Evolutionary conservation across 768 basidiomycete genomes (phyloP).

Genomic region (Lanmaoa pseudosensibilis): DNA sequence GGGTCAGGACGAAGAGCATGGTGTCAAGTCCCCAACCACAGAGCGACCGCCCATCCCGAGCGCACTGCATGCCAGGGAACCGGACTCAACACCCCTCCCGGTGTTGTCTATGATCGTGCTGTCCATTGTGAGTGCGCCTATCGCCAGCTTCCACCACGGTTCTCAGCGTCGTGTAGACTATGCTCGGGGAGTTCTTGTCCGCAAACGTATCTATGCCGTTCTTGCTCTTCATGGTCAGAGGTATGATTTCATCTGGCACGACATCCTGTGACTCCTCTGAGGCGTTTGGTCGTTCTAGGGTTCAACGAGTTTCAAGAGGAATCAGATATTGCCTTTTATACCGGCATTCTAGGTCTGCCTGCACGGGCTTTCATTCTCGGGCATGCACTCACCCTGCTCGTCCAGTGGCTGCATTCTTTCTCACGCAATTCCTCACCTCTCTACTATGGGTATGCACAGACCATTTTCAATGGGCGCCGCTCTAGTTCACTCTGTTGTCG

Average conservation of each 20-base stretch:
- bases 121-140: constrained; percentile 67
- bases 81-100: constrained; percentile 79
- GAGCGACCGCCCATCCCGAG: constrained; percentile 75
- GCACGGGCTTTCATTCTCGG: constrained; percentile 10
- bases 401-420: constrained; percentile 80
- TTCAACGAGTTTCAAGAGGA: constrained; percentile 74
- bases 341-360: constrained; percentile 72
- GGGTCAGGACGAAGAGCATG: constrained; percentile 27
- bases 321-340: constrained; percentile 86
- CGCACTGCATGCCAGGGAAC: constrained; percentile 63
- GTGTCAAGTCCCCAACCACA: constrained; percentile 31
- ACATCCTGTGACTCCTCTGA: constrained; percentile 15
- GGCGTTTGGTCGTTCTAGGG: constrained; percentile 38
- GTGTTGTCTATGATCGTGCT: constrained; percentile 86
- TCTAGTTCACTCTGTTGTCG: not conserved
- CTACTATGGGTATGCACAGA: constrained; percentile 73
- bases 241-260: constrained; percentile 34
- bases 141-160: not conserved
- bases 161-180: constrained; percentile 52
- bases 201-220: constrained; percentile 94
- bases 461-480: not conserved
- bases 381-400: constrained; percentile 8
- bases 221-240: constrained; percentile 93
- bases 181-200: constrained; percentile 92
- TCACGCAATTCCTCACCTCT: constrained; percentile 95